phyloP scores from a whole-genome alignment of 2,329 filamentous ascomycete genomes.

The Hysterium pulicare region DNA sequence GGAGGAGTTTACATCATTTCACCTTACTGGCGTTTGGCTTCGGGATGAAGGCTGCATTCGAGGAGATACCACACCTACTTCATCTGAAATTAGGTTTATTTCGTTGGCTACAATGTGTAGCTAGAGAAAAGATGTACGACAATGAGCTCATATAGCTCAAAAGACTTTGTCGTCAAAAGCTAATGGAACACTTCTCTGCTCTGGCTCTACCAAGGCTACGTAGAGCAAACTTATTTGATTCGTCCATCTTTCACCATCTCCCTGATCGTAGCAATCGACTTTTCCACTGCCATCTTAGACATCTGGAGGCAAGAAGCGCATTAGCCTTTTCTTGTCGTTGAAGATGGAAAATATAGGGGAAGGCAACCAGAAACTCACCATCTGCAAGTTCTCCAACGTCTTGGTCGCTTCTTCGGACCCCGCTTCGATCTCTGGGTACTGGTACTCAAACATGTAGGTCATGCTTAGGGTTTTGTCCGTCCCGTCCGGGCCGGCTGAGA shows the following conservation, averaged over 20 bases:
- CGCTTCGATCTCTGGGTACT: conserved; percentile 31
- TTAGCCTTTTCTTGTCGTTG: background rate
- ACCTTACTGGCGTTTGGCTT: background rate
- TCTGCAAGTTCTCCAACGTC: conserved; percentile 22
- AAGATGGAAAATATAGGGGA: background rate
- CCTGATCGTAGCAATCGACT: conserved; percentile 41
- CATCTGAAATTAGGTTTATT: background rate
- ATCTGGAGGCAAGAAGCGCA: conserved; percentile 13
- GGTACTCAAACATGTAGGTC: conserved; percentile 48
- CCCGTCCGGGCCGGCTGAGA: conserved; percentile 38
- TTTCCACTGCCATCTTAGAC: conserved; percentile 43
- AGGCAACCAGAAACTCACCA: conserved; percentile 14
- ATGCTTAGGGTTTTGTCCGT: conserved; percentile 37
- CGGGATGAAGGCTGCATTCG: background rate
- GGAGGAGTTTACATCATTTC: background rate
- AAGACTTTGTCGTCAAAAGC: background rate
- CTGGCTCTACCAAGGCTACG: background rate
- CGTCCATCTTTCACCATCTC: conserved; percentile 40
- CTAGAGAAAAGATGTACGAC: no score
- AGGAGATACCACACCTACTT: background rate
- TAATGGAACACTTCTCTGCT: background rate
- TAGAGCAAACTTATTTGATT: conserved; percentile 14
- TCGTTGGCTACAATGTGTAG: no score
- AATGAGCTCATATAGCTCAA: no score
- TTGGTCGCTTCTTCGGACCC: conserved; percentile 33